These are phyloP conservation scores for Verticillium longisporum DNA, from an alignment of 2,329 filamentous ascomycete genomes.

Conservation along the genomic window DNA sequence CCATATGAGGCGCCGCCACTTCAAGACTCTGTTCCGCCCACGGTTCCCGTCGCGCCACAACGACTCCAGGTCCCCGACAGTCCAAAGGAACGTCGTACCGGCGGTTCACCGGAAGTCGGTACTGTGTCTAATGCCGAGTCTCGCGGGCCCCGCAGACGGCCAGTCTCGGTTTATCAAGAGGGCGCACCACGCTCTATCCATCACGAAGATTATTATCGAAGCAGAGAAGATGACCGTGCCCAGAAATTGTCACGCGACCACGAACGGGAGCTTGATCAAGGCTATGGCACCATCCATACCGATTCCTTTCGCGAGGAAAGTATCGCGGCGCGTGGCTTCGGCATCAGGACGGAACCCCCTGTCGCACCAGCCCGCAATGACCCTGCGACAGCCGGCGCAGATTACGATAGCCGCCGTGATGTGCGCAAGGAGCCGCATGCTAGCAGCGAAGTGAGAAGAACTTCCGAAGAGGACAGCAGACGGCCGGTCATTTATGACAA, in stretches of 20 bases:
- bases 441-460: conserved; percentile 11
- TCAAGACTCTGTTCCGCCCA: conserved; percentile 38
- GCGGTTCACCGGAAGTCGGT: conserved; percentile 5
- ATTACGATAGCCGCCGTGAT: conserved; percentile 35
- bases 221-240: conserved; percentile 38
- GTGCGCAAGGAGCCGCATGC: conserved; percentile 23
- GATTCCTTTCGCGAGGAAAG: conserved; percentile 39
- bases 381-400: conserved; percentile 19
- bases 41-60: conserved; percentile 20
- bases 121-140: conserved; percentile 5
- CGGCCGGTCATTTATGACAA: conserved; percentile 1
- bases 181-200: conserved; percentile 32
- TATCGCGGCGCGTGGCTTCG: conserved; percentile 41
- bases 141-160: conserved; percentile 27
- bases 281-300: conserved; percentile 19
- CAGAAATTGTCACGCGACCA: conserved; percentile 35
- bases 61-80: conserved; percentile 15
- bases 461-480: conserved; percentile 10
- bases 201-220: conserved; percentile 41
- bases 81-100: conserved; percentile 2
- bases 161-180: conserved; percentile 49
- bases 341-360: conserved; percentile 32
- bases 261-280: conserved; percentile 25
- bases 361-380: conserved; percentile 13
- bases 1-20: conserved; percentile 35